Base-by-base conservation (phyloP, 495 filamentous ascomycete genomes). In the Usnea hakonensis region DNA sequence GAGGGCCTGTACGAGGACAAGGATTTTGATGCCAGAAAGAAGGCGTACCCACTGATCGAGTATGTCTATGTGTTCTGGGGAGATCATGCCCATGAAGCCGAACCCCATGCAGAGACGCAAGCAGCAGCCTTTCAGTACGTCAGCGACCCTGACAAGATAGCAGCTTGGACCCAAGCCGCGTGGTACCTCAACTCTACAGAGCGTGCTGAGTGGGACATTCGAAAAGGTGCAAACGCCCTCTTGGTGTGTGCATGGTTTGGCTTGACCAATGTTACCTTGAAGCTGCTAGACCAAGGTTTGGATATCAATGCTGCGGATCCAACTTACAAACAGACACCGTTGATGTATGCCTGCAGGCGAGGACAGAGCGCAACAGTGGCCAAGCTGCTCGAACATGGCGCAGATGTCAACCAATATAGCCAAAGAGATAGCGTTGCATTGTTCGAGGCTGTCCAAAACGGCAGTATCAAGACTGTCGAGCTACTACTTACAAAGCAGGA, bases 181-280 rank as follows among this genome's bases (percentile, higher is more conserved):
- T 73, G 71, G 71, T 66, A 67, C 21, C 38, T 69, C 14, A 54
- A 60, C 17, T 67, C 64, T 3, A 52, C 46, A 4, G 62, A 66
- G 5, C 43, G 61, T 26, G 65, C 64, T 9, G 66, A 63, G 19
- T 73, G 71, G 71, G 71, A 73, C 58, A 63, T 72, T 14, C 43
- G 70, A 13, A 65, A 65, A 43, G 63, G 58, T 26, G 67, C 68
- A 16, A 68, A 69, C 44, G 59, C 62, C 0, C 58, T 72, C 2
- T 70, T 72, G 57, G 58, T 72, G 0, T 65, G 62, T 17, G 70
- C 70, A 4, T 73, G 70, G 70, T 73, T 72, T 65, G 64, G 69
- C 16, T 50, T 73, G 30, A 35, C 58, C 2, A 28, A 55, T 4
- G 35, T 65, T 17, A 57, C 69, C 14, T 37, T 55, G 1, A 40